phyloP scores from a whole-genome alignment of 2,329 filamentous ascomycete genomes.

The Alternaria sp. region DNA sequence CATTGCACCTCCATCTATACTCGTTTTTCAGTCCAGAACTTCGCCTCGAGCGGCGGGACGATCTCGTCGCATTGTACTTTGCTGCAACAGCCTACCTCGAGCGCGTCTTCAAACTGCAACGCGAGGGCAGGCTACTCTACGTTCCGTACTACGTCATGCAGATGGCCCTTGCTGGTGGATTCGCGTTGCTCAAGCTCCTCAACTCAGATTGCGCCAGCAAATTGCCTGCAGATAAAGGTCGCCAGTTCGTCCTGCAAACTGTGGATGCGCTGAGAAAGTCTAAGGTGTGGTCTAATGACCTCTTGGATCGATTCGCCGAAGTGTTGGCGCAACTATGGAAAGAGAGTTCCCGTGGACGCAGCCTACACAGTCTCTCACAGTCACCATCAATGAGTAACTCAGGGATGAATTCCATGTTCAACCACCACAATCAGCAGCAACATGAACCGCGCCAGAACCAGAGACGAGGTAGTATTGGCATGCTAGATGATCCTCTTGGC shows the following conservation, averaged over 20 bases:
- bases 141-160: conserved; percentile 81
- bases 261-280: conserved; percentile 75
- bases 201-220: conserved; percentile 78
- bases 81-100: conserved; percentile 75
- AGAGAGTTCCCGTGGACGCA: conserved; percentile 55
- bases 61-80: conserved; percentile 78
- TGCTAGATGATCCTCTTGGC: conserved; percentile 74
- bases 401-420: conserved; percentile 47
- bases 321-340: conserved; percentile 91
- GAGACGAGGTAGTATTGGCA: conserved; percentile 39
- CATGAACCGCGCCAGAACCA: conserved; percentile 33
- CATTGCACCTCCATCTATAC: conserved; percentile 77
- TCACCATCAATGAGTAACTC: conserved; percentile 48
- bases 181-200: conserved; percentile 77
- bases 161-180: conserved; percentile 83
- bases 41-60: conserved; percentile 65
- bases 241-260: conserved; percentile 74
- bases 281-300: conserved; percentile 78
- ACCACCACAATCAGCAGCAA: conserved; percentile 36
- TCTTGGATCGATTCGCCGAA: conserved; percentile 80
- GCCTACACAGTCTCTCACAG: conserved; percentile 50
- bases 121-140: conserved; percentile 68
- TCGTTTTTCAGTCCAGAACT: conserved; percentile 82
- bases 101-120: conserved; percentile 61
- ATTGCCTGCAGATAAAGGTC: conserved; percentile 68